Evolutionary conservation across 2,329 filamentous ascomycete genomes (phyloP), one percentile per base, ranked within the genome.

Genomic region (Intubia oerlemansii): DNA sequence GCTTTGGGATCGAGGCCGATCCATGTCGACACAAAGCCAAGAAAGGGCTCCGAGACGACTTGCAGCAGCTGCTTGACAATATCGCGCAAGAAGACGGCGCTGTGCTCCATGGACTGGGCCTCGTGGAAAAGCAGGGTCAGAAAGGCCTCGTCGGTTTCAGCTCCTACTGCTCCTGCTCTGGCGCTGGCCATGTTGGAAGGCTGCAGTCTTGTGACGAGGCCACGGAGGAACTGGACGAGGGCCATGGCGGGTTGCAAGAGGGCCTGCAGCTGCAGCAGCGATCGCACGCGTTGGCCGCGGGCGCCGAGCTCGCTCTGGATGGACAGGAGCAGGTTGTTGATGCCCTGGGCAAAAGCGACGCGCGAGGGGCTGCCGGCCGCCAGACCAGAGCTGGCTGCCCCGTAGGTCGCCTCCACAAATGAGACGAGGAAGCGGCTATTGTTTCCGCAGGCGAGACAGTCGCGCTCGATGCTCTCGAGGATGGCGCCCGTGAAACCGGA

Each of bases 21-120:
- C 78, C 79, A 88, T 41, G 72, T 67, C 38, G 74, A 63, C 7
- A 76, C 54, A 29, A 48, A 48, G 5, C 41, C 43, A 10, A 39
- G 42, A 47, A 47, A 51, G 1, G 48, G 48, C 17, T 36, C 41
- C 11, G 48, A 49, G 3, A 47, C 38, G 10, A 44, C 37, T 15
- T 42, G 35, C 8, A 88, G 46, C 1, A 85, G 57, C 35, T 80
- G 67, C 11, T 70, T 62, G 42, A 80, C 61, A 18, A 79, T 59
- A 14, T 63, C 57, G 13, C 65, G 62, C 14, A 82, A 48, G 33
- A 67, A 62, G 10, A 54, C 53, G 28, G 69, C 65, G 18, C 62
- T 60, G 37, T 77, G 64, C 33, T 81, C 71, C 5, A 70, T 58
- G 9, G 65, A 51, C 29, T 70, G 65, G 2, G 69, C 64, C 35